phyloP scores from a whole-genome alignment of 177 flowering plant species.

The Vitis hybrid region DNA sequence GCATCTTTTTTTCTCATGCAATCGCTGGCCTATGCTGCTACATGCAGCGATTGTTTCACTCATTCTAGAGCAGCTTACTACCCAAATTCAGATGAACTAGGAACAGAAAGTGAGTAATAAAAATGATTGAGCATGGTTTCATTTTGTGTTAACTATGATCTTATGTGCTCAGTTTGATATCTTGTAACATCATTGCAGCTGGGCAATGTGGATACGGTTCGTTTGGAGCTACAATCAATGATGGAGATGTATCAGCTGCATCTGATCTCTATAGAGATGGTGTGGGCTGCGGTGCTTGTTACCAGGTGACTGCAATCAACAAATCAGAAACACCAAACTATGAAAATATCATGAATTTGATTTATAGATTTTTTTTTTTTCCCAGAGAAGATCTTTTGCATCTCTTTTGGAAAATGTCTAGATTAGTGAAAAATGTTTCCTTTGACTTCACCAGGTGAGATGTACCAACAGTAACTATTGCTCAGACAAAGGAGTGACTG shows the following conservation, averaged over 20 bases:
- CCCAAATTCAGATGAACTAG: conserved; percentile 66
- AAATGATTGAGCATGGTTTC: too few species aligned
- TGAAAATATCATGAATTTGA: not conserved
- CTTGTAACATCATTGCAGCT: conserved; percentile 31
- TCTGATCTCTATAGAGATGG: conserved; percentile 74
- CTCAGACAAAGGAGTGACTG: conserved; percentile 76
- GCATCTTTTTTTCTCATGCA: conserved; percentile 29
- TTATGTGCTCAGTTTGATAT: not conserved
- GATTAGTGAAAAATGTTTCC: not conserved
- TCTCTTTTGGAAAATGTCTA: not conserved
- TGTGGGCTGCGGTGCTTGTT: conserved; percentile 90
- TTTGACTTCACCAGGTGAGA: conserved; percentile 51
- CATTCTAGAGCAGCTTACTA: conserved; percentile 74
- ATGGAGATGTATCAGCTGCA: conserved; percentile 91
- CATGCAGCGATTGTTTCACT: conserved; percentile 57
- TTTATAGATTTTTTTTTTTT: too few species aligned
- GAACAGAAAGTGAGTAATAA: conserved; percentile 62
- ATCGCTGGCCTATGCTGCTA: conserved; percentile 36
- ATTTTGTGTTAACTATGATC: too few species aligned
- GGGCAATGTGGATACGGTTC: conserved; percentile 80
- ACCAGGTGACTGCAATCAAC: conserved; percentile 50
- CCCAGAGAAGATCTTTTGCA: too few species aligned
- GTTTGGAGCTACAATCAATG: conserved; percentile 81
- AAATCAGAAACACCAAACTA: not conserved
- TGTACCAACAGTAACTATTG: conserved; percentile 67